phyloP scores from a whole-genome alignment of 169 alveolate species.

The Plasmodium reichenowi region DNA sequence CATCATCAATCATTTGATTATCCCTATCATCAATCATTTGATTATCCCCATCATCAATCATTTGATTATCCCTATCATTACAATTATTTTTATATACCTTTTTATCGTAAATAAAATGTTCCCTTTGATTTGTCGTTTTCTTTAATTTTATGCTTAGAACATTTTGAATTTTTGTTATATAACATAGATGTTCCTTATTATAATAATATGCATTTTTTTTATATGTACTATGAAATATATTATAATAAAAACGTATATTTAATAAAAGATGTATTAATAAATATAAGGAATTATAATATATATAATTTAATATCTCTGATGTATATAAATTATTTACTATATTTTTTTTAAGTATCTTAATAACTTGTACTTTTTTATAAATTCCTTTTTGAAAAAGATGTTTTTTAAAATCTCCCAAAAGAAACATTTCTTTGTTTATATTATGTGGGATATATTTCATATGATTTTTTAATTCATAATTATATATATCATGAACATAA shows the following conservation, averaged over 20 bases:
- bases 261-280: constrained; percentile 28
- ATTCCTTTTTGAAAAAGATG: constrained; percentile 45
- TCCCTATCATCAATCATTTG: neutral
- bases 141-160: neutral
- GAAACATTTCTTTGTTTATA: constrained; percentile 48
- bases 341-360: constrained; percentile 47
- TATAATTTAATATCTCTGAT: constrained; percentile 56
- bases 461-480: constrained; percentile 50
- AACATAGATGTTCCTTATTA: neutral
- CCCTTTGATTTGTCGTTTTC: neutral
- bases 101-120: neutral
- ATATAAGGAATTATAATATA: constrained; percentile 56
- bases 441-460: constrained; percentile 44
- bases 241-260: constrained; percentile 41
- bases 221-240: constrained; percentile 25
- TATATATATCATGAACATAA: constrained; percentile 20
- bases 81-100: neutral
- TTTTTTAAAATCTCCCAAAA: constrained; percentile 46
- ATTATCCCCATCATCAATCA: neutral
- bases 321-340: constrained; percentile 39
- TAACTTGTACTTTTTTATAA: constrained; percentile 53
- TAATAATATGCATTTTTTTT: constrained; percentile 14
- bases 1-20: neutral
- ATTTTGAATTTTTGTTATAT: neutral
- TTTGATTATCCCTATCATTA: neutral